These are phyloP conservation scores for Gautieria morchelliformis DNA, from an alignment of 768 basidiomycete species.

Conservation along the genomic window DNA sequence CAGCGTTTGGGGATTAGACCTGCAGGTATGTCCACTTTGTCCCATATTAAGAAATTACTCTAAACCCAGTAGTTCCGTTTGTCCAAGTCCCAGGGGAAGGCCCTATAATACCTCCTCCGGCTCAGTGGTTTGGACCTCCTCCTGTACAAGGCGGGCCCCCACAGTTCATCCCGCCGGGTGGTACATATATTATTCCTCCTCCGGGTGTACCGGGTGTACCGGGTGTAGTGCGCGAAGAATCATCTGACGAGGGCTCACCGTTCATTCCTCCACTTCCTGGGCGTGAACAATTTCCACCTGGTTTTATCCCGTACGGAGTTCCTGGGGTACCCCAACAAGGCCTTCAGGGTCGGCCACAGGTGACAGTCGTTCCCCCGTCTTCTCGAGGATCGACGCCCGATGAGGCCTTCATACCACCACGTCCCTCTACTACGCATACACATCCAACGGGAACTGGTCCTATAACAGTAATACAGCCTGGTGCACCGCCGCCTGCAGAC, in stretches of 20 bases:
- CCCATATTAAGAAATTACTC: not conserved
- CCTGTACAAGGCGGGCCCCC: not conserved
- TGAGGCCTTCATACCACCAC: not conserved
- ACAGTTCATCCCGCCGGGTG: not conserved
- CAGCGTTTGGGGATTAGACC: slow-evolving; percentile 23
- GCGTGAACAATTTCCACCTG: not conserved
- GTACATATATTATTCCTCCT: not conserved
- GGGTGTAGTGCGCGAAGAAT: not conserved
- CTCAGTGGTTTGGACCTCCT: not conserved
- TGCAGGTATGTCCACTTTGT: slow-evolving; percentile 22
- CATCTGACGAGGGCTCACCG: not conserved
- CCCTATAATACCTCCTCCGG: slow-evolving; percentile 6
- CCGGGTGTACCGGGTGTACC: no score
- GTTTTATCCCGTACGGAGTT: not conserved
- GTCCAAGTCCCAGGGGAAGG: not conserved
- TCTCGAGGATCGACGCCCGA: not conserved
- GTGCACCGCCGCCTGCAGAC: not conserved
- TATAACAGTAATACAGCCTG: not conserved
- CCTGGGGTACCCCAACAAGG: not conserved
- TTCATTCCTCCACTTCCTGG: slow-evolving; percentile 6
- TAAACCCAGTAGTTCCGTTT: not conserved
- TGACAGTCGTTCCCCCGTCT: not conserved
- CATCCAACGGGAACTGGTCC: not conserved
- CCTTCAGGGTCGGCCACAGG: not conserved
- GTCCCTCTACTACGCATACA: not conserved